Base-by-base conservation (phyloP, 768 basidiomycete species). In the Kondoa subrosea region DNA sequence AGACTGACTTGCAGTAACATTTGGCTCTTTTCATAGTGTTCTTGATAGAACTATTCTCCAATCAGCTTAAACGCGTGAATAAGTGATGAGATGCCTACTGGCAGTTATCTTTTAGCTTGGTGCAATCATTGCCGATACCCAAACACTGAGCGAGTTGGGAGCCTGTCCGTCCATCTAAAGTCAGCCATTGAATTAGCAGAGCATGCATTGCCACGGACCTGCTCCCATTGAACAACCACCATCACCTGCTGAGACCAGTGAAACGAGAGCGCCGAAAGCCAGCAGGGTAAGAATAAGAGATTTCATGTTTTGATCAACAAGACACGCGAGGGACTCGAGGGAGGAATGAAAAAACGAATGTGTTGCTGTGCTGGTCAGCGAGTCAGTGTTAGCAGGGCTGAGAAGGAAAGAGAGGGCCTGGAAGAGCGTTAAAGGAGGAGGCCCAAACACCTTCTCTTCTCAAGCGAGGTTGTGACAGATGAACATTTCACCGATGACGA, bases 81-180 rank as follows among this genome's bases (percentile, higher is more conserved):
- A 14, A n/a, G n/a, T n/a, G n/a, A n/a, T n/a, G n/a, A n/a, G n/a
- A 26, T 8, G 31, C 4, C 58, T 59, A 26, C 26, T 25, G 4
- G 4, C 58, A 59, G 26, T 25, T 8, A 14, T 15, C 56, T 56
- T 25, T 59, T 4, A 4, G 8, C 31, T 59, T 59, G n/a, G 58
- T 8, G 58, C 58, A 59, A 25, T 59, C 58, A 59, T 59, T 25
- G 58, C 58, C 58, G n/a, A 59, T 59, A 30, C 58, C 58, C 58
- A 59, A 4, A 30, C 58, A 59, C 25, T 59, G 26, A 4, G 58
- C 58, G 26, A 59, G 58, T 8, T 25, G 26, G 58, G 58, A 26
- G 4, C 58, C 58, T 14, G 58, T 30, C 4, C 58, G 26, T 25
- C 26, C 4, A 25, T 25, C 58, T 25, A 25, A 25, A 25, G 4